Base-by-base conservation (phyloP, 1,284 basidiomycete species). In the Kwoniella shivajii region DNA sequence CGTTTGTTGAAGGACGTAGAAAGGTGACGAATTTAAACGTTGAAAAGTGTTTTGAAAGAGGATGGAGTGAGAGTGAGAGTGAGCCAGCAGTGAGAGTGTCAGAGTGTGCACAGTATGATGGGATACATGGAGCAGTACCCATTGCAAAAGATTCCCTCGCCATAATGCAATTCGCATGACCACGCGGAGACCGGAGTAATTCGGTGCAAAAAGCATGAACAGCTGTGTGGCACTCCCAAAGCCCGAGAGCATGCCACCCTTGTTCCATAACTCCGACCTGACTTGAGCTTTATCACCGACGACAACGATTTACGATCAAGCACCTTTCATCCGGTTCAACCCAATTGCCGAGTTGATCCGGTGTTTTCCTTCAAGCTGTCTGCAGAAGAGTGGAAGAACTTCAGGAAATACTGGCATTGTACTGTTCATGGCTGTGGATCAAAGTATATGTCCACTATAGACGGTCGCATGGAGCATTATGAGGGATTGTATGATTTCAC, bases 141-240 rank as follows among this genome's bases (percentile, higher is more conserved):
- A n/a, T n/a, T n/a, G n/a, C n/a, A n/a, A n/a, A n/a, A n/a, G n/a
- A 11, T 22, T 22, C 37, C 37, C 37, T 22, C 4, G 4, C 37
- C 37, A n/a, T n/a, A n/a, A n/a, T n/a, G n/a, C 26, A 45, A 45
- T 53, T 53, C 50, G 43, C 22, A 36, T 14, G 13, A 14, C 38
- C 50, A 43, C 41, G 41, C 31, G 39, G 30, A 34, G 36, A 44
- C n/a, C 39, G 50, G 50, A 26, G 50, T 18, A 36, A 18, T 16
- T 18, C 10, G 37, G 27, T 18, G 27, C 27, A 6, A 39, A 16
- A 16, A 18, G 5, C 7, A 3, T 16, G 6, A 4, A 4, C 4
- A 2, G 14, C 16, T 16, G 14, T 11, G 48, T 47, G 45, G 45
- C 45, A 26, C 1, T 27, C n/a, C 1, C n/a, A 24, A 10, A 33